phyloP scores from a whole-genome alignment of 2,329 filamentous ascomycete species.

The Leptographium radiaticola region DNA sequence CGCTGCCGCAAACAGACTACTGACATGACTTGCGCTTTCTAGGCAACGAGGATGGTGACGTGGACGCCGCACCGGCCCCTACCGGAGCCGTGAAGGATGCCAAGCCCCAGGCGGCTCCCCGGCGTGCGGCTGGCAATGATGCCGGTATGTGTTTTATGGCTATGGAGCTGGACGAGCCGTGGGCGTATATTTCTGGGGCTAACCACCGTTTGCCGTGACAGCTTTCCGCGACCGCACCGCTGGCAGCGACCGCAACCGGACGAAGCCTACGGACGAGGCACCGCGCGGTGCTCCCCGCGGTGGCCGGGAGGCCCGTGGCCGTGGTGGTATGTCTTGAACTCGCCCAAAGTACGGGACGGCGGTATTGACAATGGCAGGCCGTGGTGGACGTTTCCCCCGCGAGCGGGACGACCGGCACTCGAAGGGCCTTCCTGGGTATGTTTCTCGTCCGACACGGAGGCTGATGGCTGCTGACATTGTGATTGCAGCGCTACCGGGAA shows the following conservation, averaged over 20 bases:
- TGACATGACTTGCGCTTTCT: slow-evolving; percentile 9
- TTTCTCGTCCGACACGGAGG: slow-evolving; percentile 1
- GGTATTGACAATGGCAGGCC: slow-evolving; percentile 24
- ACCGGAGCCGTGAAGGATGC: slow-evolving; percentile 63
- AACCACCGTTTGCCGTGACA: slow-evolving; percentile 21
- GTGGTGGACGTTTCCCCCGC: slow-evolving; percentile 38
- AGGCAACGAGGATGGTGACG: slow-evolving; percentile 52
- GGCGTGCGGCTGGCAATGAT: slow-evolving; percentile 62
- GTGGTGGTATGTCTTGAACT: slow-evolving; percentile 34
- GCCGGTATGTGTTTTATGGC: slow-evolving; percentile 51
- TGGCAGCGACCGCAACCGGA: slow-evolving; percentile 71
- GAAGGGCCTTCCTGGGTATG: slow-evolving; percentile 34
- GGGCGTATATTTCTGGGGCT: background rate
- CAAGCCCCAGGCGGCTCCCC: slow-evolving; percentile 50
- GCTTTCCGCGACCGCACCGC: slow-evolving; percentile 83
- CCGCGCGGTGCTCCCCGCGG: slow-evolving; percentile 43
- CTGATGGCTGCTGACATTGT: slow-evolving; percentile 7
- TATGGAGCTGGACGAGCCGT: background rate
- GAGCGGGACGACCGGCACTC: slow-evolving; percentile 45
- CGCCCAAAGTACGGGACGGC: no score
- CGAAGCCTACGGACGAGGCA: slow-evolving; percentile 60
- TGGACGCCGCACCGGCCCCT: slow-evolving; percentile 71
- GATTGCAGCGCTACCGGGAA: slow-evolving; percentile 60
- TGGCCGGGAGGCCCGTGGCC: slow-evolving; percentile 49
- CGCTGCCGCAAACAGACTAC: background rate